Evolutionary conservation across 441 rosid genomes (phyloP), one percentile per base, ranked within the genome.

Genomic region (Eutrema salsugineum): DNA sequence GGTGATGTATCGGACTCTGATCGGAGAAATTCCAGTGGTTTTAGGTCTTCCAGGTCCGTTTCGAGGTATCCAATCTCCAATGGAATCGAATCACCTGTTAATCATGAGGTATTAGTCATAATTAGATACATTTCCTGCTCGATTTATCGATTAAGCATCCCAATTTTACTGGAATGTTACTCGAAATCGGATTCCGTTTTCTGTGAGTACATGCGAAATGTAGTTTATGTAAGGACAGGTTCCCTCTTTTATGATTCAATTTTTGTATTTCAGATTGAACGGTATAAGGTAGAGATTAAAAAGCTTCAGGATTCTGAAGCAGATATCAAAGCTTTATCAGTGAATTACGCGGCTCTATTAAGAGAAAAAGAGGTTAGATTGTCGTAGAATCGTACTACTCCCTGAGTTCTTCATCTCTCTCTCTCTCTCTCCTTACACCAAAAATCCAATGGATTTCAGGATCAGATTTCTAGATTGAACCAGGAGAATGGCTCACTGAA

Each of bases 311-410:
- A 88, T 65, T 92, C 98, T 2, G 97, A 93, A 83, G 83, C 90
- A 33, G 89, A 89, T 80, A 89, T 93, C 70, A 95, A 93, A 86
- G 93, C 97, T 43, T 83, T 95, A 47, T 89, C 98, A 43, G 81
- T 93, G 32, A 95, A 91, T 82, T 91, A 95, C 86, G 98, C 98
- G 1, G 94, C 99, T 69, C 76, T 95, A 15, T 80, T 93, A 47
- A 91, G 91, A 75, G 98, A 93, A 61, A 91, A 89, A 73, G 99
- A 95, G 65, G 63, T 57, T 6, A 35, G 10, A 16, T 32, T 58
- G 60, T 48, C 32, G 9, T 6, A 11, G 6, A 42, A 6, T 32
- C n/a, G 33, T 32, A 6, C 42, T 22, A 14, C 40, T 28, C 46
- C 2, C 33, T 22, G 17, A 60, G 12, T 14, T 66, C n/a, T 38